A percentile compares a stretch with the other conserved stretches of the same genome.
Evolutionary conservation across 2,329 filamentous ascomycete species (phyloP).

Genomic region (Colletotrichum musae): DNA sequence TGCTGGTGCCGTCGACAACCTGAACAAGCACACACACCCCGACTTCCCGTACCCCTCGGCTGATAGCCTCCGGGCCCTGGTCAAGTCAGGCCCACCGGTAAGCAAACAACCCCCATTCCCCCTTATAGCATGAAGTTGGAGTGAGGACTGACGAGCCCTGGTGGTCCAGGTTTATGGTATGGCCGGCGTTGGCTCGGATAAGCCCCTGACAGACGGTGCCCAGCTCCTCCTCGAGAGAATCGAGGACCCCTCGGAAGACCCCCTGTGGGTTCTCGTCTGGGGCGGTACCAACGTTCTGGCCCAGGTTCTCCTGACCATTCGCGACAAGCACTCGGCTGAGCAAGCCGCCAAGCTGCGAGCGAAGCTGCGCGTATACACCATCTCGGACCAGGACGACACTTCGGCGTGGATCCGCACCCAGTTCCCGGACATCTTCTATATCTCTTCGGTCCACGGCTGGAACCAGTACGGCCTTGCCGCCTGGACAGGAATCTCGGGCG

Average conservation of each 20-base stretch:
- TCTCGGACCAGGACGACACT: constrained; percentile 72
- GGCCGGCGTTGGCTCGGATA: constrained; percentile 48
- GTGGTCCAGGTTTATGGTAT: constrained; percentile 50
- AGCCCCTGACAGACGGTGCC: constrained; percentile 55
- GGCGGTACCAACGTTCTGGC: constrained; percentile 68
- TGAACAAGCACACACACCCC: constrained; percentile 63
- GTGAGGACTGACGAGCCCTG: background rate
- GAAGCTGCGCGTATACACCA: constrained; percentile 66
- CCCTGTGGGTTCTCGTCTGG: constrained; percentile 68
- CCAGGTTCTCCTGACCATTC: constrained; percentile 60
- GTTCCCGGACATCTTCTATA: constrained; percentile 70
- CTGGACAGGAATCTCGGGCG: constrained; percentile 67
- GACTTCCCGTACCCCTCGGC: constrained; percentile 58
- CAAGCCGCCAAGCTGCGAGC: constrained; percentile 54
- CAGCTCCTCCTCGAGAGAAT: constrained; percentile 57
- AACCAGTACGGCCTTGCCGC: constrained; percentile 68
- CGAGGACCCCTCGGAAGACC: constrained; percentile 48
- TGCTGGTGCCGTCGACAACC: constrained; percentile 59
- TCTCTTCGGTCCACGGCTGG: constrained; percentile 69
- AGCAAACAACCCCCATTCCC: constrained; percentile 2
- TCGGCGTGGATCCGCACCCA: constrained; percentile 68
- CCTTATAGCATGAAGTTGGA: background rate
- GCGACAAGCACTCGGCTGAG: constrained; percentile 42
- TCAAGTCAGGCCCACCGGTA: constrained; percentile 55
- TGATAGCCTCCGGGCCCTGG: constrained; percentile 51